phyloP scores from a whole-genome alignment of 1,284 basidiomycete genomes.

The Pseudozyma sp. region DNA sequence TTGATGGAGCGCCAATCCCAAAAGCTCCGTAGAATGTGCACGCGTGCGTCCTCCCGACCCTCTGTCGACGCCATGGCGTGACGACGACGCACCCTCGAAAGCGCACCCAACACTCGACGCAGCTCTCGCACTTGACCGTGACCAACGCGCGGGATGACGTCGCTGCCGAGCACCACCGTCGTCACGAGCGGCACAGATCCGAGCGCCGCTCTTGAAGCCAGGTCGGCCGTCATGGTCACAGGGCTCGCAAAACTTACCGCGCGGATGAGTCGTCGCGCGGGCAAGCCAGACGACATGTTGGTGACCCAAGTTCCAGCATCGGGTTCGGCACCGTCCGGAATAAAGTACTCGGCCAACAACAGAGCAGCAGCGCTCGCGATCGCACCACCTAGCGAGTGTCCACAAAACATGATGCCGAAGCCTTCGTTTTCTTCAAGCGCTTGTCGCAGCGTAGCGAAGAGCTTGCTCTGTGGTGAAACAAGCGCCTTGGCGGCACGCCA shows the following conservation, averaged over 20 bases:
- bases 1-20: conserved; percentile 63
- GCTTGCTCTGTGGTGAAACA: conserved; percentile 56
- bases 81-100: conserved; percentile 62
- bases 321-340: conserved; percentile 38
- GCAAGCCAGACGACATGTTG: conserved; percentile 54
- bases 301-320: conserved; percentile 60
- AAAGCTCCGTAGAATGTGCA: conserved; percentile 62
- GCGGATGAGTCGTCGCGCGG: conserved; percentile 57
- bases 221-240: conserved; percentile 60
- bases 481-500: conserved; percentile 63
- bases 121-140: conserved; percentile 66
- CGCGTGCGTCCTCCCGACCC: conserved; percentile 49
- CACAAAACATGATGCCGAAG: conserved; percentile 65
- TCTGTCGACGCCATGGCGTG: conserved; percentile 38
- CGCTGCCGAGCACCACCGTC: conserved; percentile 60
- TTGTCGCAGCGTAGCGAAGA: conserved; percentile 54
- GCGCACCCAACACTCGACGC: conserved; percentile 64
- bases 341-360: conserved; percentile 61
- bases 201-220: conserved; percentile 52
- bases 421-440: conserved; percentile 61
- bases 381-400: conserved; percentile 65
- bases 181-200: conserved; percentile 63
- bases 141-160: conserved; percentile 64
- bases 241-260: conserved; percentile 67
- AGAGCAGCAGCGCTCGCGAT: conserved; percentile 65